Conservation (phyloP, 2,329 filamentous ascomycete species). For the Emergomyces orientalis region DNA sequence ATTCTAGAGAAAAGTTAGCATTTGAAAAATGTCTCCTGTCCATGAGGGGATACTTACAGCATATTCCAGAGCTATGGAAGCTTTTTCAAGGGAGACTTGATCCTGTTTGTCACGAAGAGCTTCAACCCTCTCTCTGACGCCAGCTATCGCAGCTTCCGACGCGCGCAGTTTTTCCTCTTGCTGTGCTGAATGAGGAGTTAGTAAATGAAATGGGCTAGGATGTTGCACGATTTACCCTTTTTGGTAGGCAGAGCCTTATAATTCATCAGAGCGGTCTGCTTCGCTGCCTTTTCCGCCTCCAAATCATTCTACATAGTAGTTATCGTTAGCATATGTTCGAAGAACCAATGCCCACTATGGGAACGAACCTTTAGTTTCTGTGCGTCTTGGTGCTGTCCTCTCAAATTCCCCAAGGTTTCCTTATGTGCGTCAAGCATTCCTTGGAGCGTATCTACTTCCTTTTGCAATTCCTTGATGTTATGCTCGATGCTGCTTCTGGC, state of each 20-base stretch:
- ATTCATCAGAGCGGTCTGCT: constrained; percentile 57
- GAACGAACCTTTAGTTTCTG: constrained; percentile 37
- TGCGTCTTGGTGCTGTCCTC: constrained; percentile 19
- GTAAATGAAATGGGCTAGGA: constrained; percentile 8
- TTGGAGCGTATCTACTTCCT: constrained; percentile 31
- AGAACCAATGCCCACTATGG: neutral
- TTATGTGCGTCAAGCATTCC: constrained; percentile 25
- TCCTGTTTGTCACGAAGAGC: constrained; percentile 49
- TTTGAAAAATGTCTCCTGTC: neutral
- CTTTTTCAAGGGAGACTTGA: constrained; percentile 47
- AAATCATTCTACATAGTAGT: constrained; percentile 21
- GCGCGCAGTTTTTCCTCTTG: constrained; percentile 40
- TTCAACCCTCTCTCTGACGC: constrained; percentile 41
- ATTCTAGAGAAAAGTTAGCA: neutral
- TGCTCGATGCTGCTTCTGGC: constrained; percentile 52
- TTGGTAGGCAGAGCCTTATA: constrained; percentile 61
- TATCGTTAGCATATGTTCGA: constrained; percentile 13
- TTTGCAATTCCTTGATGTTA: constrained; percentile 37
- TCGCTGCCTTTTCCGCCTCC: constrained; percentile 52
- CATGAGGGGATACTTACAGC: constrained; percentile 35
- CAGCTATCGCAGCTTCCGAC: constrained; percentile 31
- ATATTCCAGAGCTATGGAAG: constrained; percentile 47
- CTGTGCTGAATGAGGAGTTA: constrained; percentile 29
- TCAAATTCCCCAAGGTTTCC: constrained; percentile 18
- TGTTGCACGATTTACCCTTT: constrained; percentile 48